phyloP scores from a whole-genome alignment of 1,139 yeast genomes.

The Yamadazyma taylorii region DNA sequence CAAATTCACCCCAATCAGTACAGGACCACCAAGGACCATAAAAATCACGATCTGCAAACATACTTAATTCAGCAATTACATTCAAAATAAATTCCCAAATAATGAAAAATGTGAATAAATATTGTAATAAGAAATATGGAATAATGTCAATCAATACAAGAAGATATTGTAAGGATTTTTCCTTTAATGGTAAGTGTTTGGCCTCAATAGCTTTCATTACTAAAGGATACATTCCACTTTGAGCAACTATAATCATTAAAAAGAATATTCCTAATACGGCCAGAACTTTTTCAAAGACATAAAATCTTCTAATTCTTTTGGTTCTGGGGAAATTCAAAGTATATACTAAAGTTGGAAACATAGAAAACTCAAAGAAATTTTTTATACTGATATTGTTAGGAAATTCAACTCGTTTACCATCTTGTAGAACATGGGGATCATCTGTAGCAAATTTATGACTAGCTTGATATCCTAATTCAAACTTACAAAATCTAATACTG shows the following conservation, averaged over 20 bases:
- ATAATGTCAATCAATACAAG: conserved; percentile 69
- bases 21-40: conserved; percentile 99
- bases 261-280: conserved; percentile 88
- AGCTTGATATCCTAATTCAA: conserved; percentile 57
- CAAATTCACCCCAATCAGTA: conserved; percentile 89
- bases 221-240: conserved; percentile 73
- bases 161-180: conserved; percentile 54
- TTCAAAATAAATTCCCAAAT: conserved; percentile 95
- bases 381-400: conserved; percentile 68
- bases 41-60: conserved; percentile 87
- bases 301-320: conserved; percentile 61
- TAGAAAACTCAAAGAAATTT: conserved; percentile 73
- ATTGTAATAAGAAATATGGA: conserved; percentile 75
- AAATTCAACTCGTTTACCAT: conserved; percentile 38
- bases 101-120: conserved; percentile 76
- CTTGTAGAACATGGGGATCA: conserved; percentile 20
- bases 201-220: conserved; percentile 59
- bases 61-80: conserved; percentile 82
- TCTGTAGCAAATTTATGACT: conserved; percentile 20
- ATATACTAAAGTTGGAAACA: conserved; percentile 91
- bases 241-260: conserved; percentile 81
- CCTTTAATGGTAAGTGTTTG: conserved; percentile 45
- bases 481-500: conserved; percentile 61
- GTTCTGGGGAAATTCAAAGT: conserved; percentile 82
- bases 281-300: conserved; percentile 64